Evolutionary conservation across 2,329 filamentous ascomycete species (phyloP), one percentile per base, ranked within the genome.

Genomic region (Clonostachys solani): DNA sequence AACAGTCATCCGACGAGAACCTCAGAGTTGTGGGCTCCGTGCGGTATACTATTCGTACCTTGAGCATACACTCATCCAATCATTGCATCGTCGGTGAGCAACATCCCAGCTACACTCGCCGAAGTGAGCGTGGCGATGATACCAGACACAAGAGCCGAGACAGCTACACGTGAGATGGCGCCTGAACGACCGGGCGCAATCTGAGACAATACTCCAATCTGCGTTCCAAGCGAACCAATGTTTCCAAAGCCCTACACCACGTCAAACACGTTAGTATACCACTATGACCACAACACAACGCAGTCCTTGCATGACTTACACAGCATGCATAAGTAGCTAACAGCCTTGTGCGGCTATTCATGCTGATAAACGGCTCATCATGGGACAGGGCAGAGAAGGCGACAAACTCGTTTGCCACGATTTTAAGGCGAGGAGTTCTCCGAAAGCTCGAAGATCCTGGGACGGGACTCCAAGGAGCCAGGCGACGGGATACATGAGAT

Each of bases 311-410:
- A n/a, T n/a, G n/a, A n/a, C n/a, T n/a, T n/a, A n/a, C 82, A 67
- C 89, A 95, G 54, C 92, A 79, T 16, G 88, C 87, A 61, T 95
- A 95, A 44, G 89, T 94, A 42, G 86, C 88, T 60, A 95, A 95
- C 54, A 95, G 78, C 42, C 77, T 77, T 19, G 89, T 89, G 46
- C 90, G 88, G 15, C 80, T 71, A 33, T 81, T 83, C 51, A 95
- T 75, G 46, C 61, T 53, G 46, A 67, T 66, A 63, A 87, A 91
- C 10, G 63, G 52, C 33, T 66, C 62, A 60, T 86, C 89, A 0
- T 65, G 62, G 2, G 68, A 58, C 8, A 91, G 79, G 29, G 63
- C 62, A 19, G 66, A 65, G 69, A 89, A 91, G 42, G 87, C 89
- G 44, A 84, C 83, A 67, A 87, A 94, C 67, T 94, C 89, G 72